Base-by-base conservation (phyloP, 75 land plant genomes). In the Adiantum capillusveneris region DNA sequence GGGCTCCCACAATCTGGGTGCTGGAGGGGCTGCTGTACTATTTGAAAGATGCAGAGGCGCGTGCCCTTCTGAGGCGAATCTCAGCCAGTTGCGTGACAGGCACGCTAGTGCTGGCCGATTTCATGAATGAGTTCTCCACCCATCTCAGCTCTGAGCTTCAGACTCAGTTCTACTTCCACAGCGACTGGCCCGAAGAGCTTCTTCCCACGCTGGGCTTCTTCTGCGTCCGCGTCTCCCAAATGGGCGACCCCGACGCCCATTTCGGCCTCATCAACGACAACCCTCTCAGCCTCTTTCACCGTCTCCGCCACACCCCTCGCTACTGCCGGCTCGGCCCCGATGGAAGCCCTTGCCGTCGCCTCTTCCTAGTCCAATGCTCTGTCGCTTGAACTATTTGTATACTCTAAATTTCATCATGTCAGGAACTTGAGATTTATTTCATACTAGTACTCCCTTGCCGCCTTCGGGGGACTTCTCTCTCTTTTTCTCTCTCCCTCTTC, bases 151-250 rank as follows among this genome's bases (percentile, higher is more conserved):
- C 14, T 16, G 74, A 71, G 31, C 56, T 71, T 1, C 56, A 58
- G 6, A 75, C 78, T 42, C 68, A 60, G 42, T 87, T 71, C 71
- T 78, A 81, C 1, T 87, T 87, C 76, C 82, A 79, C 62, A 78
- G 88, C 54, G 92, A 87, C 59, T 87, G 88, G 92, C 92, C 88
- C 0, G 92, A 87, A 25, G 71, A 81, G 34, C 71, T 87, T 18
- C 72, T 84, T 45, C 84, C 92, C 29, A 43, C 73, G 20, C 49
- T 87, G 0, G 92, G 92, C 14, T 87, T 76, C 51, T 72, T 75
- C 1, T 60, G 76, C n/a, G 92, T 87, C n/a, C 73, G 69, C 63
- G 77, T 87, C 56, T 87, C 88, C 29, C 88, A 87, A 45, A 76
- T 87, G 36, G 92, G 92, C 9, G 92, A 87, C 30, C 71, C 82